Conservation (phyloP, 495 filamentous ascomycete genomes). For the Cercophora scortea region DNA sequence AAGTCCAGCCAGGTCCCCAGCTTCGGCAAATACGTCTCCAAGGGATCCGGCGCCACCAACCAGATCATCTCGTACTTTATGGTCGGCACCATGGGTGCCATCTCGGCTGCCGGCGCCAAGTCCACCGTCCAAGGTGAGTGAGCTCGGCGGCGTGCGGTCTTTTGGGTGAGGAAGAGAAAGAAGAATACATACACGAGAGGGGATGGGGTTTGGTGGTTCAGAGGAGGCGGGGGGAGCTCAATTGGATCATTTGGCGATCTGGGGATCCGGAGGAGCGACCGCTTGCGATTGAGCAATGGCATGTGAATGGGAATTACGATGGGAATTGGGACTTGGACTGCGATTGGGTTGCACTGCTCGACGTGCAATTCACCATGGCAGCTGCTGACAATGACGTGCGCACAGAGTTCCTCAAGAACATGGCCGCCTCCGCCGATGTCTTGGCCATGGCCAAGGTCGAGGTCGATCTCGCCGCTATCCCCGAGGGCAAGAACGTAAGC, state of each 20-base stretch:
- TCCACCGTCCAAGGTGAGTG: slow-evolving; percentile 87
- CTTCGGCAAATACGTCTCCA: slow-evolving; percentile 80
- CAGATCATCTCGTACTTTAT: slow-evolving; percentile 95
- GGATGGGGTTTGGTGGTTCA: neutral
- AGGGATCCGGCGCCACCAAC: slow-evolving; percentile 55
- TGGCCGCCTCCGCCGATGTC: slow-evolving; percentile 98
- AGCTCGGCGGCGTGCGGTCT: neutral
- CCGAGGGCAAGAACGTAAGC: slow-evolving; percentile 99
- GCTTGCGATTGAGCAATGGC: neutral
- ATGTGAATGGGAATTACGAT: too few species aligned
- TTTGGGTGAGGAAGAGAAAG: neutral
- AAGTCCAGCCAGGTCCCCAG: slow-evolving; percentile 65
- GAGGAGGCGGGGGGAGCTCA: neutral
- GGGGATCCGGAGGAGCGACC: neutral
- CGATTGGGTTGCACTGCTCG: too few species aligned
- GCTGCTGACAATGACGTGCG: slow-evolving; percentile 9
- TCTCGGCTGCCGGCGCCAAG: slow-evolving; percentile 90
- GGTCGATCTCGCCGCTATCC: slow-evolving; percentile 83
- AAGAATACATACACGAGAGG: neutral
- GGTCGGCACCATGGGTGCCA: slow-evolving; percentile 88
- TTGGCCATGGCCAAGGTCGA: slow-evolving; percentile 99
- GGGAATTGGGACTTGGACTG: too few species aligned
- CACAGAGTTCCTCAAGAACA: slow-evolving; percentile 97
- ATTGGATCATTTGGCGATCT: neutral
- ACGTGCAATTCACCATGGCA: neutral